phyloP scores from a whole-genome alignment of 768 basidiomycete species.

The Boletus pseudo-olivaceus region DNA sequence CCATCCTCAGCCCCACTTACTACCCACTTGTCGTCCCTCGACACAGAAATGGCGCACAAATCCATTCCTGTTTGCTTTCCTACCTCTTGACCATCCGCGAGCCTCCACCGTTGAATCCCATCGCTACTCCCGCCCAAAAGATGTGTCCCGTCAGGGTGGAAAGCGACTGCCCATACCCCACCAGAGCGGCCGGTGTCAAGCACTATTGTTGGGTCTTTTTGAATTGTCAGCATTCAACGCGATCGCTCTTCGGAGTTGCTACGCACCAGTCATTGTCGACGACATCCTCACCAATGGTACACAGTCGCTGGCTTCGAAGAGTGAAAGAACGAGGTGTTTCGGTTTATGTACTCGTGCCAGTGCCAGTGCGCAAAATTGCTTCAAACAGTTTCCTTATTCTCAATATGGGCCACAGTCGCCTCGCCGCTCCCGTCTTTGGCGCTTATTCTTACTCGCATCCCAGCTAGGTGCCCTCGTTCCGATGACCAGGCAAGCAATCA shows the following conservation, averaged over 20 bases:
- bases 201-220: neutral
- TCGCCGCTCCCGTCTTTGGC: neutral
- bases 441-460: neutral
- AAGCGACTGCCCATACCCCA: no score
- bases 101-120: no score
- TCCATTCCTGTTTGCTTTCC: no score
- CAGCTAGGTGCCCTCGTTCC: no score
- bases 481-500: neutral
- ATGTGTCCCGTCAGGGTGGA: no score
- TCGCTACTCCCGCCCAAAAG: no score
- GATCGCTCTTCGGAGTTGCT: neutral
- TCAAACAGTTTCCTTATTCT: neutral
- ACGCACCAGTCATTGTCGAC: neutral
- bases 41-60: no score
- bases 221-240: neutral
- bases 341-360: neutral
- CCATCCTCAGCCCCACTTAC: no score
- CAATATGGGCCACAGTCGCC: neutral
- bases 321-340: neutral
- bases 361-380: no score
- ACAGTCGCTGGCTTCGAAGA: neutral
- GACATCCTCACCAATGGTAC: neutral
- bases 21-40: no score
- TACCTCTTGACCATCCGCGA: no score
- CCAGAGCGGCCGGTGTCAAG: neutral